A percentile compares a stretch with the other conserved stretches of the same genome.
These are phyloP conservation scores for Leucoagaricus sp. DNA, from an alignment of 1,284 basidiomycete species.

Conservation along the genomic window DNA sequence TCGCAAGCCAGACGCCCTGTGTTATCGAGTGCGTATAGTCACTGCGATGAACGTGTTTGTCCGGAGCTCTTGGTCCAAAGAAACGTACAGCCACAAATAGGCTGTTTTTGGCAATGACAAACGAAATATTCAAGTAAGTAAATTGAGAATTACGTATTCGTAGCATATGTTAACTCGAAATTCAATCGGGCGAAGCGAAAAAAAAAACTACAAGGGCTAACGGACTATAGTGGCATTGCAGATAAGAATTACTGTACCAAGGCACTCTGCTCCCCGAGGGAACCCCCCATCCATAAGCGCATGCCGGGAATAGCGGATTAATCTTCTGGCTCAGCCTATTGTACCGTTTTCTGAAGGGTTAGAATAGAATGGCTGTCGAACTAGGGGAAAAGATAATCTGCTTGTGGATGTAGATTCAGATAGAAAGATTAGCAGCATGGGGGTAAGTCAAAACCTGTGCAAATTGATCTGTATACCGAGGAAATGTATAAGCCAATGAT, in stretches of 20 bases:
- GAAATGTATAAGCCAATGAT: neutral
- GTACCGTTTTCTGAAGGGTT: too few relatives aligned
- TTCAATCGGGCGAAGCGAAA: too few relatives aligned
- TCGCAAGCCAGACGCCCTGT: neutral
- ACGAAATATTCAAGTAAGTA: too few relatives aligned
- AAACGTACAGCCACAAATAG: constrained; percentile 13
- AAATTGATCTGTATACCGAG: neutral
- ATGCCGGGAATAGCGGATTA: neutral
- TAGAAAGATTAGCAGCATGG: neutral
- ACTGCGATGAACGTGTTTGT: constrained; percentile 7
- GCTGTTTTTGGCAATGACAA: too few relatives aligned
- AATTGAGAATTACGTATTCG: too few relatives aligned
- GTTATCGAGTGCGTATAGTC: neutral
- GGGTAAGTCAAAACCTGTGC: neutral
- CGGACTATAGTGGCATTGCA: too few relatives aligned
- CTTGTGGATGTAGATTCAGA: too few relatives aligned
- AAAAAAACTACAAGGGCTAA: too few relatives aligned
- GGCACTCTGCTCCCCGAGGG: neutral
- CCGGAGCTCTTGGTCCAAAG: constrained; percentile 2
- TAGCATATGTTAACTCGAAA: neutral
- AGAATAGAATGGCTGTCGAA: too few relatives aligned
- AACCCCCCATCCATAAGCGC: neutral
- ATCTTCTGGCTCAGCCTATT: too few relatives aligned
- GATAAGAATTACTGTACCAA: too few relatives aligned
- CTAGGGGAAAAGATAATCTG: too few relatives aligned